These are phyloP conservation scores for Taphrina betulina DNA, from an alignment of 1,139 yeast species.

Conservation along the genomic window DNA sequence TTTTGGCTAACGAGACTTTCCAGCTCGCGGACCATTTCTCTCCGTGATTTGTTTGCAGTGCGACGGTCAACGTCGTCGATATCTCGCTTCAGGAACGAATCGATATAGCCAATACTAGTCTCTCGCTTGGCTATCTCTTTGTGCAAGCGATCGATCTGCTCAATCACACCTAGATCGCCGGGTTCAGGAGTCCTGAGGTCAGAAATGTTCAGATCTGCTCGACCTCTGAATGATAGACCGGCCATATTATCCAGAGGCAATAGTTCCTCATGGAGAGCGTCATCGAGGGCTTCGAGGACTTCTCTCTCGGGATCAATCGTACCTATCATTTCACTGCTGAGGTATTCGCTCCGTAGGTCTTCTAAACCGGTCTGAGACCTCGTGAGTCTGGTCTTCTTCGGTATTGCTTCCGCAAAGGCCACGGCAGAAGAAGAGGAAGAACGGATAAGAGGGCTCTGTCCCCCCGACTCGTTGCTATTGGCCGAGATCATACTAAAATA, in stretches of 20 bases:
- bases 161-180: slow-evolving; percentile 64
- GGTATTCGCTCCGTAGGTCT: slow-evolving; percentile 2
- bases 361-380: slow-evolving; percentile 1
- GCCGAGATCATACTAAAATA: slow-evolving; percentile 37
- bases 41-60: slow-evolving; percentile 63
- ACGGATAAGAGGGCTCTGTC: neutral
- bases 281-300: slow-evolving; percentile 14
- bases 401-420: neutral
- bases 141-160: slow-evolving; percentile 59
- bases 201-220: neutral
- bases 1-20: slow-evolving; percentile 67
- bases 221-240: neutral
- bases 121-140: slow-evolving; percentile 59
- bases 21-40: slow-evolving; percentile 67
- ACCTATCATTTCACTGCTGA: slow-evolving; percentile 13
- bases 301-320: slow-evolving; percentile 5
- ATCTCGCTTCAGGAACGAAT: slow-evolving; percentile 79
- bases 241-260: neutral
- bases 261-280: slow-evolving; percentile 7
- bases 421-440: neutral
- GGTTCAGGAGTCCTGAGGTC: slow-evolving; percentile 58
- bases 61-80: slow-evolving; percentile 67
- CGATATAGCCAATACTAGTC: slow-evolving; percentile 60
- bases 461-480: neutral
- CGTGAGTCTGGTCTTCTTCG: neutral